phyloP scores from a whole-genome alignment of 1,284 basidiomycete species.

The Papiliotrema fonsecae region DNA sequence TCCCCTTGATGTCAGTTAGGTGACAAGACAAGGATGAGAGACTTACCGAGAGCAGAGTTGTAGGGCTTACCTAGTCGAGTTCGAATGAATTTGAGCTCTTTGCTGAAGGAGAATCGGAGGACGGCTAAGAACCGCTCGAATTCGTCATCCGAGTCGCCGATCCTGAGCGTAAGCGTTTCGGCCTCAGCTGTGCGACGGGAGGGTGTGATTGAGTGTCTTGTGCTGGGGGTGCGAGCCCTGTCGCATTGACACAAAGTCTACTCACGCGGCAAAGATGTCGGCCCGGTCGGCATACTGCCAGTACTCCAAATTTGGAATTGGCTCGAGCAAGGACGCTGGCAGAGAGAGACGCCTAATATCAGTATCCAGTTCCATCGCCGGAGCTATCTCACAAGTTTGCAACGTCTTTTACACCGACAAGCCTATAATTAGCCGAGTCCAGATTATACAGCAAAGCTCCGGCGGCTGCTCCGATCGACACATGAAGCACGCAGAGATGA shows the following conservation, averaged over 20 bases:
- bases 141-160: slow-evolving; percentile 84
- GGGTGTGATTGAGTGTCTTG: no score
- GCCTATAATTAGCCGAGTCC: slow-evolving; percentile 16
- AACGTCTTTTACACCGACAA: slow-evolving; percentile 74
- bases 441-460: no score
- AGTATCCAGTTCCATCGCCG: slow-evolving; percentile 1
- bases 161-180: slow-evolving; percentile 45
- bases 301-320: slow-evolving; percentile 89
- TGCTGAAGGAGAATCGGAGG: slow-evolving; percentile 82
- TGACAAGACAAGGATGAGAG: background rate
- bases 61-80: slow-evolving; percentile 93
- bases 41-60: slow-evolving; percentile 75
- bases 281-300: slow-evolving; percentile 93
- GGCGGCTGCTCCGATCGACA: no score
- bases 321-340: slow-evolving; percentile 82
- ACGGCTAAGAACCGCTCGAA: slow-evolving; percentile 90
- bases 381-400: slow-evolving; percentile 70
- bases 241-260: no score
- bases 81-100: slow-evolving; percentile 90
- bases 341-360: slow-evolving; percentile 72
- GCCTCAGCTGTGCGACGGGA: no score
- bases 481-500: no score
- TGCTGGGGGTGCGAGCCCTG: no score
- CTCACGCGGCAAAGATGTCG: slow-evolving; percentile 83
- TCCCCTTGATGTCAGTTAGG: slow-evolving; percentile 50